Evolutionary conservation across 2,329 filamentous ascomycete species (phyloP).

Genomic region (Sarocladiaceae sp.): DNA sequence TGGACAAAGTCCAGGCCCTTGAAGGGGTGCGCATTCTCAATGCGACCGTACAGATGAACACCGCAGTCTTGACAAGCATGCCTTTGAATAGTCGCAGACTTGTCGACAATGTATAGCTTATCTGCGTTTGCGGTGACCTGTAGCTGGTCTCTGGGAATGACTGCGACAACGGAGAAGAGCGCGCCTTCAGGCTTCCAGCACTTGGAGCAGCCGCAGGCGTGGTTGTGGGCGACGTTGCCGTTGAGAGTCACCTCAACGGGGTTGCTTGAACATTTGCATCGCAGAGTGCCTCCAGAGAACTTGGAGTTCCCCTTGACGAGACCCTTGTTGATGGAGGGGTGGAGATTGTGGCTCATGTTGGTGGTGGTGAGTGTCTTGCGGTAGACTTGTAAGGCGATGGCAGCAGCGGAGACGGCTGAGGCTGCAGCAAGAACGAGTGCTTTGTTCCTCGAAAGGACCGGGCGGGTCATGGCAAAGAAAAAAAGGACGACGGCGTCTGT

Average conservation of each 20-base stretch:
- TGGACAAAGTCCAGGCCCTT: conserved; percentile 66
- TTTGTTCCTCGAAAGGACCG: too few species aligned
- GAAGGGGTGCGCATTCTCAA: conserved; percentile 59
- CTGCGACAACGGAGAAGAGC: conserved; percentile 58
- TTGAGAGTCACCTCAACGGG: conserved; percentile 52
- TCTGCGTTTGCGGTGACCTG: conserved; percentile 48
- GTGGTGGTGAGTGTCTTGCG: too few species aligned
- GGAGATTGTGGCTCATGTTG: conserved; percentile 42
- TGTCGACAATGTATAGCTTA: conserved; percentile 53
- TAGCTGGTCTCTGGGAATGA: conserved; percentile 50
- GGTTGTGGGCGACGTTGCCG: conserved; percentile 60
- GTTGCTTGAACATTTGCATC: conserved; percentile 51
- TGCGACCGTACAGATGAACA: conserved; percentile 57
- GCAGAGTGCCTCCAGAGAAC: conserved; percentile 54
- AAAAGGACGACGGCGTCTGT: too few species aligned
- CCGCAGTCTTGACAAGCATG: conserved; percentile 56
- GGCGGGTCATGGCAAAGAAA: too few species aligned
- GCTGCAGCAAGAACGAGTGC: too few species aligned
- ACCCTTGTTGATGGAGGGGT: conserved; percentile 58
- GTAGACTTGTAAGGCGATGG: too few species aligned
- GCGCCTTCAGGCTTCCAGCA: conserved; percentile 63
- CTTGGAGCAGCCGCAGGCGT: conserved; percentile 65
- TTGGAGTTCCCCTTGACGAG: conserved; percentile 46
- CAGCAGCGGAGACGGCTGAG: too few species aligned
- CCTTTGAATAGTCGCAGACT: conserved; percentile 51